phyloP scores from a whole-genome alignment of 768 basidiomycete species.

The Cytidiella melzeri region DNA sequence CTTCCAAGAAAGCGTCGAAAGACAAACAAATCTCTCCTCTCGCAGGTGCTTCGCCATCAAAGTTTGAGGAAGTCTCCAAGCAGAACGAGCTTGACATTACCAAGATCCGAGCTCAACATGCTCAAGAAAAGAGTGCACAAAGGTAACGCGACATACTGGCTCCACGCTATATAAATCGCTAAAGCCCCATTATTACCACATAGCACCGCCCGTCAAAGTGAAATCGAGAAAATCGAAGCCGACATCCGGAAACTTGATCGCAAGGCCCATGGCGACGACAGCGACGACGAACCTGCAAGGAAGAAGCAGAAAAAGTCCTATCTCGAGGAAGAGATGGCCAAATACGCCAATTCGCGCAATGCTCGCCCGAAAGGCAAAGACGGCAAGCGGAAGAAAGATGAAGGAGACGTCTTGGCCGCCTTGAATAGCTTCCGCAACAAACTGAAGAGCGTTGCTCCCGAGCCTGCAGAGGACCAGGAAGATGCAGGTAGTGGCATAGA shows the following conservation, averaged over 20 bases:
- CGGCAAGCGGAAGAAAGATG: constrained; percentile 50
- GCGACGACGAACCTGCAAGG: constrained; percentile 56
- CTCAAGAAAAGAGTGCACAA: constrained; percentile 56
- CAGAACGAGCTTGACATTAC: constrained; percentile 49
- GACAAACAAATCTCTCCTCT: constrained; percentile 7
- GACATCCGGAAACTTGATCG: constrained; percentile 73
- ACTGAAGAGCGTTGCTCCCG: constrained; percentile 37
- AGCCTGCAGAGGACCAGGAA: constrained; percentile 20
- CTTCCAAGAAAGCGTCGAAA: constrained; percentile 14
- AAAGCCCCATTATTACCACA: background rate
- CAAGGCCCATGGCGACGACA: constrained; percentile 38
- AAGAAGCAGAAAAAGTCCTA: constrained; percentile 67
- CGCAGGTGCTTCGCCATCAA: constrained; percentile 15
- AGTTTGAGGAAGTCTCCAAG: constrained; percentile 33
- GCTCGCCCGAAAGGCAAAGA: constrained; percentile 48
- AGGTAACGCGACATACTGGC: no score
- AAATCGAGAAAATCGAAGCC: constrained; percentile 85
- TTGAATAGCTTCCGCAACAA: constrained; percentile 68
- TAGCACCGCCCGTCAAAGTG: constrained; percentile 61
- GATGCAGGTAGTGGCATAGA: constrained; percentile 17
- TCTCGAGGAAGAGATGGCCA: constrained; percentile 75
- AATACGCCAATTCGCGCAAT: constrained; percentile 65
- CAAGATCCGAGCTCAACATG: constrained; percentile 72
- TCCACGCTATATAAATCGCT: constrained; percentile 2
- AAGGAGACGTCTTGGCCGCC: constrained; percentile 62